Conservation (phyloP, 129 eudicot species). For the Rutidosis leptorrhynchoides region DNA sequence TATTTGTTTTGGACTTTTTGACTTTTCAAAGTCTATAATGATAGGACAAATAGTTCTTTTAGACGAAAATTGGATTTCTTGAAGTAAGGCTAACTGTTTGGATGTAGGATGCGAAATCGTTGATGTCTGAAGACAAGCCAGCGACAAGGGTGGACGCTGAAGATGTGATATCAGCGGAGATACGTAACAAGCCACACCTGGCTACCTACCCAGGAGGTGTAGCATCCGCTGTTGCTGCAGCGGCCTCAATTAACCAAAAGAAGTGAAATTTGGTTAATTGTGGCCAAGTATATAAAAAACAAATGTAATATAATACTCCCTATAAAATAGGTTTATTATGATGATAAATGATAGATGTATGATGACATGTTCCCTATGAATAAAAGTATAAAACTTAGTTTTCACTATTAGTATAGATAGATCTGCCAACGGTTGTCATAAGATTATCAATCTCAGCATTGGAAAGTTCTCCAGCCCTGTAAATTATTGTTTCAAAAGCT, state of each 20-base stretch:
- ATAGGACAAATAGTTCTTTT: too few species aligned
- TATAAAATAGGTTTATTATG: too few species aligned
- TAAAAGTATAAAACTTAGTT: too few species aligned
- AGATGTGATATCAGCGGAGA: conserved; percentile 46
- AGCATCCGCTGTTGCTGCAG: conserved; percentile 44
- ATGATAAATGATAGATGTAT: too few species aligned
- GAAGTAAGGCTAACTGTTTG: not conserved
- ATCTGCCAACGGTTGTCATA: conserved; percentile 63
- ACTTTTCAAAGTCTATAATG: too few species aligned
- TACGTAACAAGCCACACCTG: conserved; percentile 39
- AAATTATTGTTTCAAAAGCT: not conserved
- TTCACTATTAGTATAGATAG: too few species aligned
- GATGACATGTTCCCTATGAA: too few species aligned
- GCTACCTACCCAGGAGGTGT: conserved; percentile 52
- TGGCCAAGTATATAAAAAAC: too few species aligned
- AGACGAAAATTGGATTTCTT: not conserved
- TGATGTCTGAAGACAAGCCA: conserved; percentile 40
- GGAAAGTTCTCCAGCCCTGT: conserved; percentile 64
- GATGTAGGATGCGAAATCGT: conserved; percentile 45
- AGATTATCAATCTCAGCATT: conserved; percentile 54
- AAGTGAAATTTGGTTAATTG: not conserved
- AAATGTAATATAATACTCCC: too few species aligned
- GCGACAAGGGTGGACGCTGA: conserved; percentile 57
- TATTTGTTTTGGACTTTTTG: too few species aligned
- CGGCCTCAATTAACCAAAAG: conserved; percentile 36